Base-by-base conservation (phyloP, 345 rosid genomes). In the Camelina sativa region DNA sequence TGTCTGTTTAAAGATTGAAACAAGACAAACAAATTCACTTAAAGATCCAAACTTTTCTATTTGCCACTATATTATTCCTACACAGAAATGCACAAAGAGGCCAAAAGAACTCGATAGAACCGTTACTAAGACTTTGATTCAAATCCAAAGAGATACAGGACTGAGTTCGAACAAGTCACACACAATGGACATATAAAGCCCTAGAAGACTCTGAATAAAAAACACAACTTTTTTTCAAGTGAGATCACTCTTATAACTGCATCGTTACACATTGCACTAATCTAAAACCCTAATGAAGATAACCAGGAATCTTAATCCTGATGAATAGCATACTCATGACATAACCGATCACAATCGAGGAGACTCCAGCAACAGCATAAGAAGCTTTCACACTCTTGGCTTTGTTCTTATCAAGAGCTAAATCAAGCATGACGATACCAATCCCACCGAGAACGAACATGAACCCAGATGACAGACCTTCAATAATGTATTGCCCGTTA, bases 401-500 rank as follows among this genome's bases (percentile, higher is more conserved):
- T 12, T 86, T 80, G 74, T 86, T 90, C 85, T 82, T 87, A 44
- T 92, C 96, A 15, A 92, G 84, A 0, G 94, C 91, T 7, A 92
- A 87, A 77, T 90, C 98, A 82, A 90, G n/a, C 22, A 90, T 80
- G 41, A 92, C 71, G 48, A 92, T 85, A 40, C 94, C 98, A 19
- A 86, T 62, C 30, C 98, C 98, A 37, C 96, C 97, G 3, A 92
- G 83, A 51, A 92, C 75, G 63, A 89, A 92, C 93, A 92, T 89
- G 85, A 92, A 92, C 0, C 97, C 97, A 0, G 97, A 92, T 1
- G 97, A 92, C 37, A 91, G 89, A 6, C 97, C 97, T 79, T 91
- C 97, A 22, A 92, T 92, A 69, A 92, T 92, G 86, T 92, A 89
- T 86, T 92, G 97, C 4, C 96, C 96, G 35, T 88, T 89, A 76